Evolutionary conservation across 345 rosid genomes (phyloP), one percentile per base, ranked within the genome.

Genomic region (Streptanthus diversifolius): DNA sequence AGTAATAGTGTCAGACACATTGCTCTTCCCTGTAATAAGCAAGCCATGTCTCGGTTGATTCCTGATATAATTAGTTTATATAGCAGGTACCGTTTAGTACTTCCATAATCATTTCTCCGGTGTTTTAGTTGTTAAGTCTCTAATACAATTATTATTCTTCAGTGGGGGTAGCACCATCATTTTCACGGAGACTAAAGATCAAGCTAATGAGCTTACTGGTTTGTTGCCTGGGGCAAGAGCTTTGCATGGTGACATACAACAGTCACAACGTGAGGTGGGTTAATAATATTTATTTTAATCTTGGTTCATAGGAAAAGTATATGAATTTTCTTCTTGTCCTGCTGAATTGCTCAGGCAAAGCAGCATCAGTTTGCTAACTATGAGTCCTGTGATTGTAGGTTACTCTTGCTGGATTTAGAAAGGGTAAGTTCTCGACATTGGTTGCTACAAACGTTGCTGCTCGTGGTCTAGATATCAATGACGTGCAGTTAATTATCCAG

Each of bases 361-460:
- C 40, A 53, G 22, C 40, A 71, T 71, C 24, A 39, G 25, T 25
- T 37, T 35, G 17, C 27, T 66, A 39, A 39, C 4, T 62, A 18
- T 45, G 25, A 64, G 47, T 47, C 3, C 19, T 70, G 53, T 80
- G 17, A 36, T 71, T 80, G 66, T 82, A 95, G 99, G 79, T 90
- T 51, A 95, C 97, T 9, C 91, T 95, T 55, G 78, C 89, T 60
- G 98, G 96, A 35, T 95, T 95, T 82, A 86, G 97, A 80, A 87
- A 84, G 11, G 97, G 98, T 32, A 92, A 92, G 78, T 95, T 95
- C 71, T 45, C 87, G 78, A 90, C 89, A 14, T 80, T 95, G 84
- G 98, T 91, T 21, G 99, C 98, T 40, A 91, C 99, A 7, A 91
- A 91, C 74, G 99, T 95, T 49, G 99, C 99, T 8, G 98, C 97